phyloP scores from a whole-genome alignment of 352 stramenopile genomes.

The Globisporangium cystogenes region DNA sequence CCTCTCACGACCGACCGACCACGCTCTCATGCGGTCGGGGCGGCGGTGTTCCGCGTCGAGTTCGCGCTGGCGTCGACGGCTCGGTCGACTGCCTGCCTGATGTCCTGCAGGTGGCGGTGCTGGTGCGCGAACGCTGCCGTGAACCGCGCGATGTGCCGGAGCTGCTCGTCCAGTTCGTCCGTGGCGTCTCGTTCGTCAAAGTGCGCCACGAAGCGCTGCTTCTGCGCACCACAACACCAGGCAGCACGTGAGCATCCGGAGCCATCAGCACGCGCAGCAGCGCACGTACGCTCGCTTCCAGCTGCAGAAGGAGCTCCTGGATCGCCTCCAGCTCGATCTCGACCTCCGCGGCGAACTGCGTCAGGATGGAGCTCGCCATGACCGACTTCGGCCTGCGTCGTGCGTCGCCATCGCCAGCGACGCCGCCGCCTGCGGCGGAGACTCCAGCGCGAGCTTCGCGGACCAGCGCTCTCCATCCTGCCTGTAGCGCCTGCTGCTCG shows the following conservation, averaged over 20 bases:
- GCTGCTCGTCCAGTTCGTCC: slow-evolving; percentile 60
- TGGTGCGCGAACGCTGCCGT: slow-evolving; percentile 49
- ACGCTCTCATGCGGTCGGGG: not conserved
- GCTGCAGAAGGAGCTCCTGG: slow-evolving; percentile 32
- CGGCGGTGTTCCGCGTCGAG: not conserved
- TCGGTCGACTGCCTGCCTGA: not conserved
- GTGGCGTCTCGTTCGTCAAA: slow-evolving; percentile 69
- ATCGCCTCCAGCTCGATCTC: slow-evolving; percentile 50
- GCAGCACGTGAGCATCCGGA: no score
- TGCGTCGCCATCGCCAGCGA: not conserved
- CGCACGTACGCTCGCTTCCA: slow-evolving; percentile 45
- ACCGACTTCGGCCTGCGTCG: not conserved
- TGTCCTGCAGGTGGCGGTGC: slow-evolving; percentile 34
- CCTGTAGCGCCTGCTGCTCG: slow-evolving; percentile 54
- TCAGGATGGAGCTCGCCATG: slow-evolving; percentile 34
- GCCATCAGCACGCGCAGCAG: slow-evolving; percentile 2
- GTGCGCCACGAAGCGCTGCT: slow-evolving; percentile 61
- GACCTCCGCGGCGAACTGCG: slow-evolving; percentile 52
- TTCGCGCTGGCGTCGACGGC: not conserved
- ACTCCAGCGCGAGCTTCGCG: slow-evolving; percentile 38
- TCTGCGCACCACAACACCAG: no score
- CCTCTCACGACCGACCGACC: no score
- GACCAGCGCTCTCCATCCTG: slow-evolving; percentile 46
- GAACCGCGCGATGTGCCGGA: slow-evolving; percentile 62
- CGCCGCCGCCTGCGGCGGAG: not conserved